These are phyloP conservation scores for Coemansia brasiliensis DNA, from an alignment of 192 early-diverging fungal genomes.

Conservation along the genomic window DNA sequence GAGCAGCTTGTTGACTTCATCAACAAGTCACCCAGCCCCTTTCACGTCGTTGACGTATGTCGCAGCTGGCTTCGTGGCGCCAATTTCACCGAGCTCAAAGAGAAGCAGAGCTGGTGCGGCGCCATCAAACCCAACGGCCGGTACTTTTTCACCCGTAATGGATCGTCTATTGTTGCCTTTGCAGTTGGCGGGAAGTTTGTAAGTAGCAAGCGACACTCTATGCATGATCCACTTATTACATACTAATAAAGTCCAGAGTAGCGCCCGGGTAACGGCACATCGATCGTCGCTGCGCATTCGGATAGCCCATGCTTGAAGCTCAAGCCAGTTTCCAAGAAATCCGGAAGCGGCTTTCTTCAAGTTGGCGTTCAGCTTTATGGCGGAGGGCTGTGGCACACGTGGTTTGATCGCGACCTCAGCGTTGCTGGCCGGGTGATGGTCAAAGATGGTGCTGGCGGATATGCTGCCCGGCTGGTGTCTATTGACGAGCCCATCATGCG, in stretches of 20 bases:
- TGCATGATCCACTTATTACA: neutral
- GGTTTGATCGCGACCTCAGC: constrained; percentile 98
- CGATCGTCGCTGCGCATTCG: constrained; percentile 93
- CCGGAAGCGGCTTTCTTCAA: constrained; percentile 80
- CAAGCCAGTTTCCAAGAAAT: constrained; percentile 94
- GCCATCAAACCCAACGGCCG: constrained; percentile 74
- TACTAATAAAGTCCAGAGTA: constrained; percentile 10
- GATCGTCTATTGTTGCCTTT: constrained; percentile 85
- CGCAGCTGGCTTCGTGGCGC: constrained; percentile 67
- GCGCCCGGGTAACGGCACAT: constrained; percentile 79
- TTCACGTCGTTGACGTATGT: constrained; percentile 90
- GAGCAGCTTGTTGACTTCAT: constrained; percentile 81
- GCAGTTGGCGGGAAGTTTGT: constrained; percentile 85
- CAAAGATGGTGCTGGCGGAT: constrained; percentile 65
- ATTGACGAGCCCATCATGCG: constrained; percentile 88
- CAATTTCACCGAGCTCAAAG: constrained; percentile 86
- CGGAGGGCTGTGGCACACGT: constrained; percentile 98
- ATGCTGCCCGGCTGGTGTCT: constrained; percentile 72
- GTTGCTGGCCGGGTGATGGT: constrained; percentile 94
- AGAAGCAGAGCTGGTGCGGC: constrained; percentile 80
- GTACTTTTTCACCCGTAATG: constrained; percentile 98
- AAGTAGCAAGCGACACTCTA: constrained; percentile 20
- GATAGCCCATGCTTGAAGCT: constrained; percentile 96
- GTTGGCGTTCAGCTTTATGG: constrained; percentile 91
- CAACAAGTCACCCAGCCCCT: constrained; percentile 90